Conservation (phyloP, 371 early-diverging fungal genomes). For the Haplosporangium sp. region DNA sequence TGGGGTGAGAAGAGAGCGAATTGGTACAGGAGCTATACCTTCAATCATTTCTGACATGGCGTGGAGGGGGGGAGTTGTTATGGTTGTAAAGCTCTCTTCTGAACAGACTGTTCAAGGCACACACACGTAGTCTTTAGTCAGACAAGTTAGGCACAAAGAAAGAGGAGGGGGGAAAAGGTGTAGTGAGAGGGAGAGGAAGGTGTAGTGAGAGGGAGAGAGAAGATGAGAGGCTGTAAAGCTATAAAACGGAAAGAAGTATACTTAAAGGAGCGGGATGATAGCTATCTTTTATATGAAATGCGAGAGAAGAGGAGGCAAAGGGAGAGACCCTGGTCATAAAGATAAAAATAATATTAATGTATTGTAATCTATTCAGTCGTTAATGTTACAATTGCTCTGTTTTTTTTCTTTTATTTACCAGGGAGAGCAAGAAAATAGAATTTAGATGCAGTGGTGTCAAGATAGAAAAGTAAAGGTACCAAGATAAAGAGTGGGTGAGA, state of each 20-base stretch:
- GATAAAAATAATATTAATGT: background rate
- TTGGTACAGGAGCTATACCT: constrained; percentile 8
- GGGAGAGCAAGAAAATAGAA: constrained; percentile 2
- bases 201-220: constrained; percentile 5
- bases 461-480: background rate
- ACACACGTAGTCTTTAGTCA: constrained; percentile 12
- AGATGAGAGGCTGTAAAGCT: background rate
- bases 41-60: constrained; percentile 40
- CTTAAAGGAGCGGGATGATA: background rate
- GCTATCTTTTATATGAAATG: constrained; percentile 10
- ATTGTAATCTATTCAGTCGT: constrained; percentile 2
- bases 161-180: background rate
- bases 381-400: background rate
- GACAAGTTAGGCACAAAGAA: constrained; percentile 22
- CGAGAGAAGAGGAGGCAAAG: constrained; percentile 2
- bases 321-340: constrained; percentile 1
- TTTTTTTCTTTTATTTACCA: constrained; percentile 6
- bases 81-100: constrained; percentile 7
- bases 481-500: background rate
- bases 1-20: too few species aligned
- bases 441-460: background rate
- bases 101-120: constrained; percentile 32
- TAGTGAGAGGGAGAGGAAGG: background rate
- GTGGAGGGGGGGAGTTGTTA: background rate
- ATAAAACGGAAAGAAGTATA: constrained; percentile 1